Base-by-base conservation (phyloP, 176 grass and related monocot genomes). In the Miscanthus lutarioriparius region DNA sequence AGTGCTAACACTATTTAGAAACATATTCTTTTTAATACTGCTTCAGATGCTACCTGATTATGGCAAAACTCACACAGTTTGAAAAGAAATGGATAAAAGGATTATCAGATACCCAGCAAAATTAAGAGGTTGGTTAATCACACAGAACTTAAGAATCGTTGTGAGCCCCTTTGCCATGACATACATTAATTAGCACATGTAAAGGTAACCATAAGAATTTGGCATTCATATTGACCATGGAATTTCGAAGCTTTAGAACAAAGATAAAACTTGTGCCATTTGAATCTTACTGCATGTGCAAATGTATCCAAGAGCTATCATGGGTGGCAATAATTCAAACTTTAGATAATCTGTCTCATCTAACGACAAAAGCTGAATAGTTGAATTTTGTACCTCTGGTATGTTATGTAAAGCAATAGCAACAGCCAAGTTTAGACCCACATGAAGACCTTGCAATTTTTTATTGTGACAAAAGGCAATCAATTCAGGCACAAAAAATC, bases 351-450 rank as follows among this genome's bases (percentile, higher is more conserved):
- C 64, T 56, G 28, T 72, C 16, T 73, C 27, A 66, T 36, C n/a
- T 73, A 39, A 83, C 3, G 72, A 72, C 33, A 84, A 82, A 72
- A 39, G 19, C 12, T 61, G 5, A 53, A 44, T 63, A 20, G 10
- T 77, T 62, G 8, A 66, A 56, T 77, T 83, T 4, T 84, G 16
- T 82, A 98, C 96, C 93, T 98, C 96, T n/a, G 96, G 96, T 87
- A 98, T 95, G 80, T 98, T 98, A 77, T 98, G 96, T 70, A 98
- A 87, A 80, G 96, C 96, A 83, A 98, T 98, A 77, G 96, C 96
- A 77, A 98, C 35, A 20, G 96, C 96, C 84, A 95, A 93, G 80
- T 98, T 98, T 39, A 98, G 23, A 40, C 96, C 96, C 75, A 98
- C 96, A 19, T 86, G 92, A 89, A 98, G 96, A 45, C 96, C 96